Conservation (phyloP, 805 yeast genomes). For the Starmerella tilneyi region DNA sequence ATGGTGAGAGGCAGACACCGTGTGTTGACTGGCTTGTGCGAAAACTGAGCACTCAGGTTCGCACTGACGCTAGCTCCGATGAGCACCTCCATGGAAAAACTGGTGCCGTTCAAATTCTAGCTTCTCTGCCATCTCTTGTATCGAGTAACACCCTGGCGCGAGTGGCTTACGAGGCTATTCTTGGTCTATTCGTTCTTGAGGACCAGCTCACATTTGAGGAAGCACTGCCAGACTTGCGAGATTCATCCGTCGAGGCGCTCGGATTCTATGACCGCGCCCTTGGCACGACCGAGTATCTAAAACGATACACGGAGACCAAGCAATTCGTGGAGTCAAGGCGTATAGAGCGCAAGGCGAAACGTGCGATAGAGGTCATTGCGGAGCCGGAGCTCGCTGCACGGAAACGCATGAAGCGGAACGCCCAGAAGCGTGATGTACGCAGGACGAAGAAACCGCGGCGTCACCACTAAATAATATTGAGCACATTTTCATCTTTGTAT, state of each 20-base stretch:
- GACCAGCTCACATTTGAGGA: conserved; percentile 35
- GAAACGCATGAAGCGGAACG: conserved; percentile 67
- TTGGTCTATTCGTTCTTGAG: conserved; percentile 43
- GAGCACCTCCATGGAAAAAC: conserved; percentile 49
- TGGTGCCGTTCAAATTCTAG: conserved; percentile 58
- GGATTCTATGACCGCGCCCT: conserved; percentile 55
- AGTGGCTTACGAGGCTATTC: conserved; percentile 42
- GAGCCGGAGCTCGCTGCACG: conserved; percentile 78
- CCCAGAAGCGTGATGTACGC: conserved; percentile 64
- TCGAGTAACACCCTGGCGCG: conserved; percentile 35
- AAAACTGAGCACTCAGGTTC: conserved; percentile 52
- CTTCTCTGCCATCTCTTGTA: conserved; percentile 49
- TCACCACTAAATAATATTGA: background rate
- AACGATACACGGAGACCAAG: conserved; percentile 53
- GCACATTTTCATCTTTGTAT: background rate
- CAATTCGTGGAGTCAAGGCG: conserved; percentile 51
- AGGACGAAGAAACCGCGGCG: conserved; percentile 4
- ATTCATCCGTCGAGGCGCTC: conserved; percentile 54
- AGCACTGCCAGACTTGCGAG: conserved; percentile 36
- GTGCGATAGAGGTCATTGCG: conserved; percentile 62
- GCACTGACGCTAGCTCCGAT: conserved; percentile 43
- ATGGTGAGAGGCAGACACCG: conserved; percentile 24
- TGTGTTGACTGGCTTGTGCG: conserved; percentile 53
- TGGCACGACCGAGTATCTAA: conserved; percentile 60
- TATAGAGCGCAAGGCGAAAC: conserved; percentile 61